Base-by-base conservation (phyloP, 139 green algal species). In the Yamagishiella unicocca region DNA sequence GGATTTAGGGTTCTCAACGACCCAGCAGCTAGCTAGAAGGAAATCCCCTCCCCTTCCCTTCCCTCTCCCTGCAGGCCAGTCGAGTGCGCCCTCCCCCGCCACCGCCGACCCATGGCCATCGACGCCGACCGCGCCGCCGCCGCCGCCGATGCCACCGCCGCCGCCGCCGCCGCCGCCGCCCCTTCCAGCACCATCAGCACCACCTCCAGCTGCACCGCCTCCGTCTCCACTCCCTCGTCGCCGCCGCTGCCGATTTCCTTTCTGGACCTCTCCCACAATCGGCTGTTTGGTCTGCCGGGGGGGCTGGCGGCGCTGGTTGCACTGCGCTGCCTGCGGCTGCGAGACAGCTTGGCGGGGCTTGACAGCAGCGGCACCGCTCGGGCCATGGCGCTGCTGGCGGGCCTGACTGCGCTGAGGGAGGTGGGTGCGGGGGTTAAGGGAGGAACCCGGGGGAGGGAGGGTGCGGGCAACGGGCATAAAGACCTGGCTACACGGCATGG, bases 231-330 rank as follows among this genome's bases (percentile, higher is more conserved):
- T n/a, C n/a, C n/a, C n/a, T n/a, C 76, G 75, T 24, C 24, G 75
- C 53, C 53, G 3, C 33, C 31, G 0, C 54, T 70, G 14, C 12
- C 76, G 22, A 17, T 84, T 6, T 12, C 42, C 8, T 73, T 5
- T 27, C 77, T 84, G 37, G 77, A 84, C 58, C 38, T 84, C 2
- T 74, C 55, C 38, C 77, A 84, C 77, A 84, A 84, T 22, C 77
- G 38, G 55, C 27, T 84, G 38, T 70, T 73, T 4, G 77, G 77
- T 22, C 40, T 84, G 55, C 38, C 77, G 9, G 38, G 55, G 6
- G 55, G 55, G 6, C 37, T 84, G 55, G 31, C 55, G 77, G n/a
- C 35, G 22, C 53, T 55, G 50, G 9, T 6, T 14, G 33, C 50
- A 25, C 77, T 84, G 17, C 27, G 33, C 24, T 25, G 31, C 6